phyloP scores from a whole-genome alignment of 331 rosid species.

The Quercus lobata region DNA sequence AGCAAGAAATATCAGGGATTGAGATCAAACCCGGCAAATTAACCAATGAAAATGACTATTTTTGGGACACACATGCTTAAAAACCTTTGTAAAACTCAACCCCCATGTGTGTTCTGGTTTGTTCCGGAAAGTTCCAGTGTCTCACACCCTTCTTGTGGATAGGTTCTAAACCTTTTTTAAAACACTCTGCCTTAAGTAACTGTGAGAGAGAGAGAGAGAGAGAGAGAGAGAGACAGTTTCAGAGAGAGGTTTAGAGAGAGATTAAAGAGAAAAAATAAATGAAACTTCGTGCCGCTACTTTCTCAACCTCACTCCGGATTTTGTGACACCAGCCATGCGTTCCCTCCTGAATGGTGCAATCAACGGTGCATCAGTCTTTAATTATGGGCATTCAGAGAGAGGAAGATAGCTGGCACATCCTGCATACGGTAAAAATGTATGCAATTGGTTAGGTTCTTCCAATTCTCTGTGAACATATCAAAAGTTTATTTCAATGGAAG shows the following conservation, averaged over 20 bases:
- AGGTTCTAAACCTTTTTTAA: slow-evolving; percentile 43
- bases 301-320: slow-evolving; percentile 50
- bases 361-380: slow-evolving; percentile 56
- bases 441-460: too few species aligned
- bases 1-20: background rate
- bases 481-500: too few species aligned
- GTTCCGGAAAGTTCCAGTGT: slow-evolving; percentile 41
- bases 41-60: slow-evolving; percentile 24
- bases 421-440: too few species aligned
- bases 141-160: slow-evolving; percentile 21
- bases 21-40: slow-evolving; percentile 22
- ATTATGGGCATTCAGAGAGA: background rate
- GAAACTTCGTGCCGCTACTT: slow-evolving; percentile 56
- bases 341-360: slow-evolving; percentile 48
- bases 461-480: too few species aligned
- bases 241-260: slow-evolving; percentile 16
- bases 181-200: slow-evolving; percentile 16
- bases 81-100: slow-evolving; percentile 2
- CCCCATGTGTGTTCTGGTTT: slow-evolving; percentile 53
- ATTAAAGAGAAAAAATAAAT: slow-evolving; percentile 18
- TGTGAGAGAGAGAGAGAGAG: background rate
- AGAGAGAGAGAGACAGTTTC: background rate
- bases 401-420: background rate
- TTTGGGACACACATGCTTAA: slow-evolving; percentile 9
- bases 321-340: slow-evolving; percentile 61